Evolutionary conservation across 768 basidiomycete species (phyloP).

Genomic region (Xerocomellus chrysenteron): DNA sequence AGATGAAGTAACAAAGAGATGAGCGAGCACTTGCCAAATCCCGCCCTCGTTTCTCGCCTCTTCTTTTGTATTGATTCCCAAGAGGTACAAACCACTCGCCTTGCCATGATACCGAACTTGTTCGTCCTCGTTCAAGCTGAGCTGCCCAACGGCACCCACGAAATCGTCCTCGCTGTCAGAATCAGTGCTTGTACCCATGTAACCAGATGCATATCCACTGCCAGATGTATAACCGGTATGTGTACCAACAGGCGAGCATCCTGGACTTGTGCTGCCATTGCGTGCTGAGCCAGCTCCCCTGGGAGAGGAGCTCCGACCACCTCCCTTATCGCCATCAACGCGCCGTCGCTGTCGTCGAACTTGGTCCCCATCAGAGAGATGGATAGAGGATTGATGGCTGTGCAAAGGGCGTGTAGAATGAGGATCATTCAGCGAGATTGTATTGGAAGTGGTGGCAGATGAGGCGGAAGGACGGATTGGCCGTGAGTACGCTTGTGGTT

Average conservation of each 20-base stretch:
- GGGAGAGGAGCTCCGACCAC: conserved; percentile 7
- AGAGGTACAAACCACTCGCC: conserved; percentile 74
- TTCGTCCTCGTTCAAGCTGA: conserved; percentile 84
- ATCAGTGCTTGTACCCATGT: conserved; percentile 33
- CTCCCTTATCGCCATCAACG: conserved; percentile 28
- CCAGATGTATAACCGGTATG: conserved; percentile 13
- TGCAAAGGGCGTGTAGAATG: conserved; percentile 5
- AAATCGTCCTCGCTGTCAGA: conserved; percentile 45
- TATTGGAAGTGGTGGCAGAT: background rate
- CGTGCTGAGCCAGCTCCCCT: conserved; percentile 2
- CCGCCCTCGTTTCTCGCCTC: conserved; percentile 74
- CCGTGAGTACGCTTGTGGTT: conserved; percentile 3
- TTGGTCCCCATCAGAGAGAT: conserved; percentile 26
- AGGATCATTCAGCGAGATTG: conserved; percentile 13
- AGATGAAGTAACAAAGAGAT: conserved; percentile 9
- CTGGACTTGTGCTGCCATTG: conserved; percentile 19
- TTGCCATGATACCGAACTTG: conserved; percentile 88
- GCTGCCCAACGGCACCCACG: conserved; percentile 76
- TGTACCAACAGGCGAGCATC: conserved; percentile 15
- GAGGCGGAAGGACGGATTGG: background rate
- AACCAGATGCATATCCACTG: conserved; percentile 22
- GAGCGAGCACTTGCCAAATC: conserved; percentile 55
- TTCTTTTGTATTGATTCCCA: conserved; percentile 57
- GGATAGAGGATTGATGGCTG: conserved; percentile 14
- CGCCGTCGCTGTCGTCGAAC: conserved; percentile 52